Evolutionary conservation across 2,329 filamentous ascomycete genomes (phyloP), one percentile per base, ranked within the genome.

Genomic region (Stromatinia cepivora): DNA sequence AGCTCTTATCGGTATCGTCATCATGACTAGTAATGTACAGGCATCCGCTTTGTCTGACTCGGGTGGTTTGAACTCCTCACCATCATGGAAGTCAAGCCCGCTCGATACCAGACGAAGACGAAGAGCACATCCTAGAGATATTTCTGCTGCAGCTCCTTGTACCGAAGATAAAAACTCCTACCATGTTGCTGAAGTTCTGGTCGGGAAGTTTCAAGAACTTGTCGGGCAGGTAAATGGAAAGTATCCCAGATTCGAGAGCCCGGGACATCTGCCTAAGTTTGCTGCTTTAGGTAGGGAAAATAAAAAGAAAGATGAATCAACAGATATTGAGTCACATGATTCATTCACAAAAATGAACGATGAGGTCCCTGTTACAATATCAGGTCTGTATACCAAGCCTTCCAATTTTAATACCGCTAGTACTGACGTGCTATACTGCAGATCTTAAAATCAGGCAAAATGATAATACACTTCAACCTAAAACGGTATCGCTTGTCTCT

Each of bases 1-100:
- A 39, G n/a, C 61, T 42, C 3, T 64, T 7, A 22, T 64, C n/a
- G 34, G 61, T 6, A 64, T 64, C 11, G 61, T 46, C 28, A 64
- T 64, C 61, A 64, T 64, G 46, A 39, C 46, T 39, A 52, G 61
- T 36, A 13, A 42, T 22, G 46, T 64, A 25, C 61, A 52, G 1
- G 61, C 61, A 50, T 22, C 6, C 6, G 13, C 34, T 36, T 58
- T 42, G 13, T 17, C 39, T 10, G 34, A 4, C 7, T 3, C 34
- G 6, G 22, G 22, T 25, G 56, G 56, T 39, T 15, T 42, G 34
- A 42, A 6, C n/a, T 25, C 22, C 1, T 4, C 7, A 2, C 56
- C 34, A 25, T 6, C n/a, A 13, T 28, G 15, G 61, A 1, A 1
- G 9, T 4, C 46, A 63, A 52, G 46, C 31, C 4, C 20, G 48